These are phyloP conservation scores for Cutaneotrichosporon sp. DNA, from an alignment of 1,284 basidiomycete genomes.

Conservation along the genomic window DNA sequence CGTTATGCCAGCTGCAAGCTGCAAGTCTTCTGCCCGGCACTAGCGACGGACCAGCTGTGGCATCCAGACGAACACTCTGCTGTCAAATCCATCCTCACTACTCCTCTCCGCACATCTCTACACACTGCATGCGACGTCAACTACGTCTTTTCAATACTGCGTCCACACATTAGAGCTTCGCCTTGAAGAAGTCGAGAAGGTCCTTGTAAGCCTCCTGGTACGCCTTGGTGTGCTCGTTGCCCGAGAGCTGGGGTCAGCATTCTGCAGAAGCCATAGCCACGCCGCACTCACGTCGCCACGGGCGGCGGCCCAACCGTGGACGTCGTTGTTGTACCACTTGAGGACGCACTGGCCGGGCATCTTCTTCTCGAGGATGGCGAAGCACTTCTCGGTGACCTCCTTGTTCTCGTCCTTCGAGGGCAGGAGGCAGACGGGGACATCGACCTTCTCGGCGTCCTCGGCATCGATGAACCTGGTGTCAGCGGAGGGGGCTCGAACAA, in stretches of 20 bases:
- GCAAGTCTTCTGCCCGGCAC: no score
- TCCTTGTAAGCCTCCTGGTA: constrained; percentile 27
- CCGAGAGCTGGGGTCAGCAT: no score
- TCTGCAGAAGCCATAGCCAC: no score
- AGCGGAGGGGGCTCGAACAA: no score
- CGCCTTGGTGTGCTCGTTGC: constrained; percentile 22
- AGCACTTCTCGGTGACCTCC: constrained; percentile 36
- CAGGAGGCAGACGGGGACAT: constrained; percentile 47
- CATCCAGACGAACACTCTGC: no score
- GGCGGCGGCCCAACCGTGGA: constrained; percentile 50
- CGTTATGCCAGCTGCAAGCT: no score
- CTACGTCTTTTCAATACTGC: no score
- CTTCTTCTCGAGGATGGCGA: constrained; percentile 40
- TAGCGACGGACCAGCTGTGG: no score
- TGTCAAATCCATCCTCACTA: no score
- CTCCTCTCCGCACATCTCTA: no score
- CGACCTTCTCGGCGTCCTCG: constrained; percentile 45
- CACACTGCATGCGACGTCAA: no score
- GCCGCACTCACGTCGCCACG: no score
- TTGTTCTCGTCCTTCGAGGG: constrained; percentile 50
- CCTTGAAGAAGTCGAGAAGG: constrained; percentile 29
- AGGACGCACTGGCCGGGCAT: constrained; percentile 43
- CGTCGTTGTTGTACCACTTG: constrained; percentile 43
- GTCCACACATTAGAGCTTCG: constrained; percentile 8
- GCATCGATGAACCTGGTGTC: constrained; percentile 37